Evolutionary conservation across 352 stramenopile genomes (phyloP).

Genomic region (Globisporangium apiculatum): DNA sequence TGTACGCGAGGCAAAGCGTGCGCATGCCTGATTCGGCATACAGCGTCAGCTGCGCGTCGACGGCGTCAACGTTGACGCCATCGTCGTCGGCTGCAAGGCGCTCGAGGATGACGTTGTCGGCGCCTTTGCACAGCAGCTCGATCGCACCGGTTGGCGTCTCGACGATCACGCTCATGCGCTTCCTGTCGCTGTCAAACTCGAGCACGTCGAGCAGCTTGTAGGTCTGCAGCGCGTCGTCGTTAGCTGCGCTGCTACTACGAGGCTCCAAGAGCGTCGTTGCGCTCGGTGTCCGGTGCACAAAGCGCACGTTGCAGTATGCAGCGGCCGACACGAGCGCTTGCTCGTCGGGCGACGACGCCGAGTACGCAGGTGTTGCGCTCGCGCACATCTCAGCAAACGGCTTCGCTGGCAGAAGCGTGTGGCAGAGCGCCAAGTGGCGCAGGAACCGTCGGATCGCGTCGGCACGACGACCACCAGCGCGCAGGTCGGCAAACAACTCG

Average conservation of each 20-base stretch:
- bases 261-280: conserved; percentile 47
- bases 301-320: conserved; percentile 69
- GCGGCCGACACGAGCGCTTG: conserved; percentile 71
- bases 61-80: not conserved
- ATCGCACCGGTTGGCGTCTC: conserved; percentile 55
- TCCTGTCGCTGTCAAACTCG: conserved; percentile 96
- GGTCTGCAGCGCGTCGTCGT: conserved; percentile 21
- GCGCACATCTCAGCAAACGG: conserved; percentile 65
- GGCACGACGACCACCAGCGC: conserved; percentile 25
- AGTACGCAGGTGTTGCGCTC: conserved; percentile 67
- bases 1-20: conserved; percentile 71
- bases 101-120: conserved; percentile 78
- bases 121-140: conserved; percentile 69
- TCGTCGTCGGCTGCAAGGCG: conserved; percentile 33
- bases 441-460: conserved; percentile 52
- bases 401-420: conserved; percentile 74
- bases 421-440: conserved; percentile 71
- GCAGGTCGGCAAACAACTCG: conserved; percentile 55
- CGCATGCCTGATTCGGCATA: conserved; percentile 72
- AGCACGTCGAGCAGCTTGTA: conserved; percentile 93
- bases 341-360: conserved; percentile 75
- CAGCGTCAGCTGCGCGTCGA: conserved; percentile 44
- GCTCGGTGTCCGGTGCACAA: conserved; percentile 66
- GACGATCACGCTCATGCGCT: conserved; percentile 97
- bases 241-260: conserved; percentile 10